phyloP scores from a whole-genome alignment of 2,329 filamentous ascomycete species.

The Microdochium paspali region DNA sequence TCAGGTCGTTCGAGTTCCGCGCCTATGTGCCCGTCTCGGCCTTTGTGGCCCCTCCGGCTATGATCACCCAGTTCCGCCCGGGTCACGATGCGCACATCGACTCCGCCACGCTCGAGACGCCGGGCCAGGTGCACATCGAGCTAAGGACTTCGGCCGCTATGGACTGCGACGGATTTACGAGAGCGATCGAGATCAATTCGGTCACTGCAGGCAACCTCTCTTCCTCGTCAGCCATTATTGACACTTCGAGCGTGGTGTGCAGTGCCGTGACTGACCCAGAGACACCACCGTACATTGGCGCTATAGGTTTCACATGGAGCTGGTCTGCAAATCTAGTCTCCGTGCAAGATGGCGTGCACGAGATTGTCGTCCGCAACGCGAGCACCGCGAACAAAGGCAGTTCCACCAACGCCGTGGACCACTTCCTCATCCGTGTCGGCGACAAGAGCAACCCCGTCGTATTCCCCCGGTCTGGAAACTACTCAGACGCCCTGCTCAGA shows the following conservation, averaged over 20 bases:
- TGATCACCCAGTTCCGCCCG: conserved; percentile 45
- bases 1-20: conserved; percentile 44
- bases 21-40: conserved; percentile 43
- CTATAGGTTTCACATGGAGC: conserved; percentile 38
- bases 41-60: conserved; percentile 41
- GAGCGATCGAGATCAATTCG: conserved; percentile 38
- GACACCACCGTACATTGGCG: conserved; percentile 29
- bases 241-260: conserved; percentile 32
- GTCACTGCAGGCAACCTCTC: conserved; percentile 30
- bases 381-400: conserved; percentile 26
- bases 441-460: conserved; percentile 48
- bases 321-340: conserved; percentile 38
- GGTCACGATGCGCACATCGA: conserved; percentile 44
- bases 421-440: conserved; percentile 53
- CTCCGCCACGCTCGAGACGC: conserved; percentile 22
- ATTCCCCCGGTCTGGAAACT: conserved; percentile 46
- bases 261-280: conserved; percentile 20
- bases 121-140: conserved; percentile 30
- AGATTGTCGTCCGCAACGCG: conserved; percentile 42
- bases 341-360: conserved; percentile 48
- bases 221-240: conserved; percentile 27
- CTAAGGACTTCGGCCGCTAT: conserved; percentile 47
- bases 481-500: conserved; percentile 40
- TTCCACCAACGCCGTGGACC: conserved; percentile 42
- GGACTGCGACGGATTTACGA: conserved; percentile 42